Base-by-base conservation (phyloP, 495 filamentous ascomycete species). In the Xeromyces bisporus region DNA sequence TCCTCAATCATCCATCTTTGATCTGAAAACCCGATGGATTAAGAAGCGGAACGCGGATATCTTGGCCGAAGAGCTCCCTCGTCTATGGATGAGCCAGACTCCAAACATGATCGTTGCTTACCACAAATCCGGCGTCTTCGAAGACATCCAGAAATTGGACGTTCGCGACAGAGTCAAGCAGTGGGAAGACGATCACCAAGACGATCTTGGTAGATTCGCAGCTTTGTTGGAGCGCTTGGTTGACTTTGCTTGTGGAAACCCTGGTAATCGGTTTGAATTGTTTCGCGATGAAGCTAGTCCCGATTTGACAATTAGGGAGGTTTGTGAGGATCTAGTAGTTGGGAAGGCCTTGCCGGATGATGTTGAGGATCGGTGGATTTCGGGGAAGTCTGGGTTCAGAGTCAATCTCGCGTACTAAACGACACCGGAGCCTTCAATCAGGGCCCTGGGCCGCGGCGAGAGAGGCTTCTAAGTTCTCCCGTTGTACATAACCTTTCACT, bases 21-120 rank as follows among this genome's bases (percentile, higher is more conserved):
- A 80, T 33, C 51, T 81, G 29, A 80, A 80, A 39, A 83, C 77
- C 1, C 63, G 71, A 6, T 62, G 57, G 13, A 43, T 57, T 25
- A 24, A 6, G 11, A 50, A 52, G 17, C 42, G 41, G 14, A 36
- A 48, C 15, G 38, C 61, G 6, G 46, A 61, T 15, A 47, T 39
- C 2, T 44, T 70, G 26, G 36, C 26, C 1, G 64, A 68, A 1
- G 54, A 69, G 23, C 39, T 73, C 8, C 61, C 66, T 3, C 55
- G 69, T 1, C 55, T 79, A 5, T 80, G 73, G 74, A 16, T 77
- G 0, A 38, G 55, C 1, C 75, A 77, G 32, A 68, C 71, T 28
- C 69, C 72, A 0, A 69, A 69, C 29, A 65, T 80, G 26, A 42
- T 80, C 15, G 47, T 76, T 0, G 74, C 67, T 5, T 73, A 66